These are phyloP conservation scores for Sporobolus alterniflorus DNA, from an alignment of 202 grass and related monocot genomes.

Conservation along the genomic window DNA sequence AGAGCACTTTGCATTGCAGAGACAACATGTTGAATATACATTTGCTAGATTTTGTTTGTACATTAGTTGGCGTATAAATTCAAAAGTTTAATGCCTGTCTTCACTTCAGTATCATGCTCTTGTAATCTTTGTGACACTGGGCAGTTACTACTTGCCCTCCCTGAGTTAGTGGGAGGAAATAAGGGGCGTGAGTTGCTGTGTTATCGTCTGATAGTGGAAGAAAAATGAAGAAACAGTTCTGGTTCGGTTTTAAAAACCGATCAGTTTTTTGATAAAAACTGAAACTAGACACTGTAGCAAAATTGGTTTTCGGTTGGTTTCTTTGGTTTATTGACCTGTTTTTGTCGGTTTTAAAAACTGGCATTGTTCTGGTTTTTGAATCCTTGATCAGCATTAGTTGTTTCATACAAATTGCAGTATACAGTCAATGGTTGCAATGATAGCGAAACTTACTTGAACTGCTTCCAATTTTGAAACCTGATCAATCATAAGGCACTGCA, in stretches of 20 bases:
- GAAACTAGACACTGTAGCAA: too few relatives aligned
- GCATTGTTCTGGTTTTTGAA: too few relatives aligned
- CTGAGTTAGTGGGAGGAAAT: conserved; percentile 37
- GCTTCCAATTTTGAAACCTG: background rate
- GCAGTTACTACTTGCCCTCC: conserved; percentile 40
- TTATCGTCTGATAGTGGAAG: conserved; percentile 7
- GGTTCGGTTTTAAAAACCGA: too few relatives aligned
- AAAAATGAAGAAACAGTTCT: background rate
- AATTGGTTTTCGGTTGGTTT: too few relatives aligned
- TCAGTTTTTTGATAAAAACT: too few relatives aligned
- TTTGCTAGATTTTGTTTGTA: conserved; percentile 59
- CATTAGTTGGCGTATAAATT: conserved; percentile 46
- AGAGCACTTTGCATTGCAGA: background rate
- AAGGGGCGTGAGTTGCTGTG: conserved; percentile 32
- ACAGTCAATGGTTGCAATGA: background rate
- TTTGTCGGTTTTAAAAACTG: too few relatives aligned
- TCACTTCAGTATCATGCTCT: conserved; percentile 41
- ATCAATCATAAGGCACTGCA: background rate
- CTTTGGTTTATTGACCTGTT: too few relatives aligned
- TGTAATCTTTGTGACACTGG: conserved; percentile 51
- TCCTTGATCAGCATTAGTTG: conserved; percentile 4
- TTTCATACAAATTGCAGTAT: background rate
- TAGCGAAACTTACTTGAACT: background rate
- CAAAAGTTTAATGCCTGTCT: conserved; percentile 33
- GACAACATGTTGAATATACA: conserved; percentile 25